A percentile compares a stretch with the other conserved stretches of the same genome.
These are phyloP conservation scores for Tulasnella sp. DNA, from an alignment of 768 basidiomycete species.

Conservation along the genomic window DNA sequence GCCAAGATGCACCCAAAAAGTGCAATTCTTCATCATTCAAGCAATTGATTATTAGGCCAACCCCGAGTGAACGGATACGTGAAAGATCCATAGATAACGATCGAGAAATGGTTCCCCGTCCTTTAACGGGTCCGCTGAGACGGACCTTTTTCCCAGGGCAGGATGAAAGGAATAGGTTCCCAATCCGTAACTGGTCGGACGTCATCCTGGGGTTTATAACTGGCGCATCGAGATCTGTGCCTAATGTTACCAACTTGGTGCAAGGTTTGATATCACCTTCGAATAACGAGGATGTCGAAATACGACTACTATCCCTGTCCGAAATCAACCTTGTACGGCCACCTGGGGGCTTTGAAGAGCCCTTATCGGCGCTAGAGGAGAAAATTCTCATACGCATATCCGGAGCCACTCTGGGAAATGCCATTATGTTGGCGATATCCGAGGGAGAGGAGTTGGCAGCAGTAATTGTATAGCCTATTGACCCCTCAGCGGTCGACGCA, in stretches of 20 bases:
- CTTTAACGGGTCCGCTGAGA: slow-evolving; percentile 44
- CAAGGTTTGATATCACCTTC: slow-evolving; percentile 13
- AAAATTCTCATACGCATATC: too few relatives aligned
- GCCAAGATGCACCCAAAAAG: slow-evolving; percentile 79
- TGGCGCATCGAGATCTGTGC: background rate
- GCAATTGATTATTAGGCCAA: slow-evolving; percentile 74
- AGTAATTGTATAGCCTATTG: too few relatives aligned
- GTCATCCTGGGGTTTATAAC: background rate
- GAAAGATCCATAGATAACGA: slow-evolving; percentile 64
- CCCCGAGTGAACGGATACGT: slow-evolving; percentile 59
- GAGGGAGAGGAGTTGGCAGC: too few relatives aligned
- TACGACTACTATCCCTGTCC: background rate
- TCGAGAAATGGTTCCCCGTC: slow-evolving; percentile 69
- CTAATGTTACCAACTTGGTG: background rate
- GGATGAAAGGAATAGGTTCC: slow-evolving; percentile 80
- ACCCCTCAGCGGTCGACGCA: too few relatives aligned
- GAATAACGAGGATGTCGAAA: background rate
- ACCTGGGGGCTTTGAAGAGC: too few relatives aligned
- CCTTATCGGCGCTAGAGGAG: too few relatives aligned
- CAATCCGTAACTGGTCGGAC: slow-evolving; percentile 32
- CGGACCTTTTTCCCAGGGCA: slow-evolving; percentile 88
- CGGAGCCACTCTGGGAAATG: too few relatives aligned
- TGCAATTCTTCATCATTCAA: slow-evolving; percentile 74
- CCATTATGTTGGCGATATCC: too few relatives aligned
- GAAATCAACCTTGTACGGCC: too few relatives aligned